Evolutionary conservation across 768 basidiomycete genomes (phyloP).

Genomic region (Phlebiopsis flavidoalba): DNA sequence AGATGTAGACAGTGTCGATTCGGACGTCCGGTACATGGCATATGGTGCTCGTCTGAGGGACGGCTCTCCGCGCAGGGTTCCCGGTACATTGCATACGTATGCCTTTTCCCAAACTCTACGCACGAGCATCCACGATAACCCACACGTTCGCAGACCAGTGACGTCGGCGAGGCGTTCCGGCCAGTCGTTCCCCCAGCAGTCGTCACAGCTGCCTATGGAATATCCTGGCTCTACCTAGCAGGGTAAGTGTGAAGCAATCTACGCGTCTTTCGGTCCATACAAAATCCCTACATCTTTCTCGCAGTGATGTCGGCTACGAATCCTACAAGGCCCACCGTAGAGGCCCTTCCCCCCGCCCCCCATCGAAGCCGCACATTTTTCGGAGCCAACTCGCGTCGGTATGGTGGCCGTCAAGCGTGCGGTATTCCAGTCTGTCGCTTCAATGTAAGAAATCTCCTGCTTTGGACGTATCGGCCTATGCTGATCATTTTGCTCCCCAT

Average conservation of each 20-base stretch:
- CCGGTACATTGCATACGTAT: slow-evolving; percentile 76
- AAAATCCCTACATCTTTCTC: background rate
- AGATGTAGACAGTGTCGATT: slow-evolving; percentile 61
- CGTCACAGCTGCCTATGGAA: slow-evolving; percentile 73
- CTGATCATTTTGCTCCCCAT: background rate
- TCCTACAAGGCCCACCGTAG: slow-evolving; percentile 69
- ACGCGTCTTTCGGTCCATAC: background rate
- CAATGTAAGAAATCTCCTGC: slow-evolving; percentile 49
- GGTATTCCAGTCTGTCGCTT: slow-evolving; percentile 76
- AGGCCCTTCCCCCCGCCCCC: slow-evolving; percentile 62
- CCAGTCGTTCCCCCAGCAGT: slow-evolving; percentile 69
- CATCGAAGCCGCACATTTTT: slow-evolving; percentile 62
- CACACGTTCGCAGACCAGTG: slow-evolving; percentile 52
- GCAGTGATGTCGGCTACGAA: slow-evolving; percentile 72
- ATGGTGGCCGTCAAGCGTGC: slow-evolving; percentile 73
- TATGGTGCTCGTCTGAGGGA: slow-evolving; percentile 76
- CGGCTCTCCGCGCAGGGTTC: slow-evolving; percentile 63
- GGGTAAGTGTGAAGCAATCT: slow-evolving; percentile 34
- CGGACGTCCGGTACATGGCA: slow-evolving; percentile 66
- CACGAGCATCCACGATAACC: slow-evolving; percentile 17
- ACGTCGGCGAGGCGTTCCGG: slow-evolving; percentile 79
- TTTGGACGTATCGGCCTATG: slow-evolving; percentile 4
- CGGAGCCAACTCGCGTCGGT: slow-evolving; percentile 63
- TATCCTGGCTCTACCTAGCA: slow-evolving; percentile 77
- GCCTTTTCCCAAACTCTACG: slow-evolving; percentile 17